phyloP scores from a whole-genome alignment of 371 early-diverging fungal genomes.

The Mucor ambiguus region DNA sequence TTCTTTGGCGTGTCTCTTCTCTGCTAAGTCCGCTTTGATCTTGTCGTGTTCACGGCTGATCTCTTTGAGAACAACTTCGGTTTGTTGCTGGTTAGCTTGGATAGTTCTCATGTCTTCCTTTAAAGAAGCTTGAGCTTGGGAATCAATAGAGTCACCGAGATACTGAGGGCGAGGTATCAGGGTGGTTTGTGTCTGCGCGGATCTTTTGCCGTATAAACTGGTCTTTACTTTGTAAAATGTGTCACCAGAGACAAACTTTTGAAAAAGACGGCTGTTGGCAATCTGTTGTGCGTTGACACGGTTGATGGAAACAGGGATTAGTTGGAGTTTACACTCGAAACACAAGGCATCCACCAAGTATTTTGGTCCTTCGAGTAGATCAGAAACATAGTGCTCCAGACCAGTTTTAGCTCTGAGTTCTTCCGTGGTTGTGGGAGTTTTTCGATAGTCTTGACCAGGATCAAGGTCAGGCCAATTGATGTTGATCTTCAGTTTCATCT shows the following conservation, averaged over 20 bases:
- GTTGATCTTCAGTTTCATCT: constrained; percentile 57
- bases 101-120: constrained; percentile 2
- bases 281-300: constrained; percentile 44
- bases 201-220: constrained; percentile 51
- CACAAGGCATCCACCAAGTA: constrained; percentile 72
- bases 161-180: constrained; percentile 35
- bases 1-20: constrained; percentile 38
- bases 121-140: constrained; percentile 25
- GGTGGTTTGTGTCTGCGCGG: constrained; percentile 43
- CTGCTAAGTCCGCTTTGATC: constrained; percentile 28
- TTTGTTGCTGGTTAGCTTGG: constrained; percentile 15
- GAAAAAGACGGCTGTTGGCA: constrained; percentile 31
- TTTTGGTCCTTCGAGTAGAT: constrained; percentile 78
- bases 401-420: constrained; percentile 48
- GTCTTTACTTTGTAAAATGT: constrained; percentile 51
- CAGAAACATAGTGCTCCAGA: constrained; percentile 74
- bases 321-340: constrained; percentile 55
- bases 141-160: constrained; percentile 49
- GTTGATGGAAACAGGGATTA: constrained; percentile 57
- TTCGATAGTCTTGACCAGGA: constrained; percentile 33
- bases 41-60: constrained; percentile 23
- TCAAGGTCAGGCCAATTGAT: constrained; percentile 54
- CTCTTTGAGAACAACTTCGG: constrained; percentile 46
- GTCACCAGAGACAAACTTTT: constrained; percentile 53
- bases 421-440: constrained; percentile 44